phyloP scores from a whole-genome alignment of 2,329 filamentous ascomycete genomes.

The Ascochyta lentis region DNA sequence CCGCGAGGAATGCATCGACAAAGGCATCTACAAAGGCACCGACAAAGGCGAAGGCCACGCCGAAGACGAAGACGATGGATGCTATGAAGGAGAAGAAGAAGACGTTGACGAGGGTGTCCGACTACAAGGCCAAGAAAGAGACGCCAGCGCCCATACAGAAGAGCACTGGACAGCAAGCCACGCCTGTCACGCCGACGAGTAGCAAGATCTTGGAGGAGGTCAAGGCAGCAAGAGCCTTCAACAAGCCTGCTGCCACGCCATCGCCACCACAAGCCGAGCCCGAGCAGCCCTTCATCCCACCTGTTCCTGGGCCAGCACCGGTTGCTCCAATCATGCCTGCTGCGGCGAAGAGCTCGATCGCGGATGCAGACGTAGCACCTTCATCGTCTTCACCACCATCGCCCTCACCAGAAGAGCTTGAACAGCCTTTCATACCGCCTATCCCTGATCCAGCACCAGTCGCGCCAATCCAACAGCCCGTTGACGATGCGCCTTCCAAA shows the following conservation, averaged over 20 bases:
- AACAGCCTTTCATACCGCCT: not conserved
- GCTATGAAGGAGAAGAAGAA: conserved; percentile 24
- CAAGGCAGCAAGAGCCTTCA: conserved; percentile 31
- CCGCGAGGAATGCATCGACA: conserved; percentile 32
- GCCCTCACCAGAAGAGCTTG: not conserved
- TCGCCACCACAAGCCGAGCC: not conserved
- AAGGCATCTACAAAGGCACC: conserved; percentile 29
- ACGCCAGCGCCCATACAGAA: conserved; percentile 17
- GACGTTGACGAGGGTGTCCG: conserved; percentile 14
- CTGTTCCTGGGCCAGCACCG: conserved; percentile 14
- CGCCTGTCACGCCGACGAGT: conserved; percentile 33
- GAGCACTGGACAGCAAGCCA: conserved; percentile 20
- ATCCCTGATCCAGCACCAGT: not conserved
- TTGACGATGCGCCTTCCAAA: not conserved
- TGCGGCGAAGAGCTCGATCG: not conserved
- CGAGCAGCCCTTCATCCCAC: conserved; percentile 6
- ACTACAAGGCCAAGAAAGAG: conserved; percentile 20
- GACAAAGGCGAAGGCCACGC: conserved; percentile 27
- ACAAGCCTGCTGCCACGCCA: conserved; percentile 5
- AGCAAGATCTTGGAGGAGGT: conserved; percentile 45
- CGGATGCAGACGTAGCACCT: not conserved
- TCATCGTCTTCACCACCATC: not conserved
- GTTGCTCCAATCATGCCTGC: conserved; percentile 13
- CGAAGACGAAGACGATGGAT: conserved; percentile 21
- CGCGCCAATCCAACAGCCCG: conserved; percentile 12